Conservation (phyloP, 441 rosid species). For the Gossypium schwendimanii region DNA sequence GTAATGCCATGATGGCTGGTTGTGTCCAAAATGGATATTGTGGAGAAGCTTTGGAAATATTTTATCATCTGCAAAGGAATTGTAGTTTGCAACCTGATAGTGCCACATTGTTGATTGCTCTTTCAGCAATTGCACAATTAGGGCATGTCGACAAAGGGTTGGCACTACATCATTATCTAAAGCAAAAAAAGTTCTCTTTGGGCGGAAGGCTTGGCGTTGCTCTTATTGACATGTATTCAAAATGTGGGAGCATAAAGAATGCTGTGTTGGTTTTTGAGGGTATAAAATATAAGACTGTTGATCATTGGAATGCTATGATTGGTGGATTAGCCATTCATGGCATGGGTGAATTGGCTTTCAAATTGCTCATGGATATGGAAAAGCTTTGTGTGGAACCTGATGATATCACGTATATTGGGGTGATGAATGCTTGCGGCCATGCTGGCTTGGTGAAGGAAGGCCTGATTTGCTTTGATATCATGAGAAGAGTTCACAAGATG, state of each 20-base stretch:
- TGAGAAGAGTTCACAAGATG: constrained; percentile 56
- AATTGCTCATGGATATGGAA: constrained; percentile 45
- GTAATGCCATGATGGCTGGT: constrained; percentile 58
- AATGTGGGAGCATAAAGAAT: constrained; percentile 49
- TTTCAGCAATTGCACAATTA: constrained; percentile 51
- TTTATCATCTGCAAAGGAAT: constrained; percentile 30
- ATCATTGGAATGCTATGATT: constrained; percentile 71
- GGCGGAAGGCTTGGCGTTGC: constrained; percentile 57
- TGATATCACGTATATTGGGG: constrained; percentile 46
- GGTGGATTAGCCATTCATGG: constrained; percentile 62
- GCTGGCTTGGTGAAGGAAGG: constrained; percentile 65
- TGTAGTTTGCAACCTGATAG: constrained; percentile 36
- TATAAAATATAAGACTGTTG: constrained; percentile 35
- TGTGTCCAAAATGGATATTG: constrained; percentile 37
- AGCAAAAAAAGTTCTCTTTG: constrained; percentile 21
- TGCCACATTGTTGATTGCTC: constrained; percentile 41
- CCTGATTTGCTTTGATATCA: constrained; percentile 50
- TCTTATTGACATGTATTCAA: constrained; percentile 54
- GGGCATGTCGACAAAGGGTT: constrained; percentile 39
- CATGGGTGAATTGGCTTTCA: constrained; percentile 47
- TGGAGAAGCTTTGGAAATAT: constrained; percentile 47
- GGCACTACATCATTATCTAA: constrained; percentile 34
- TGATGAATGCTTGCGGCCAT: constrained; percentile 51
- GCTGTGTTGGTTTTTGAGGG: constrained; percentile 38
- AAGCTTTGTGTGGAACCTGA: constrained; percentile 35